Percentiles rank a stretch among this genome's conserved stretches.
phyloP scores from a whole-genome alignment of 768 basidiomycete species.

The Glaciozyma martinii region DNA sequence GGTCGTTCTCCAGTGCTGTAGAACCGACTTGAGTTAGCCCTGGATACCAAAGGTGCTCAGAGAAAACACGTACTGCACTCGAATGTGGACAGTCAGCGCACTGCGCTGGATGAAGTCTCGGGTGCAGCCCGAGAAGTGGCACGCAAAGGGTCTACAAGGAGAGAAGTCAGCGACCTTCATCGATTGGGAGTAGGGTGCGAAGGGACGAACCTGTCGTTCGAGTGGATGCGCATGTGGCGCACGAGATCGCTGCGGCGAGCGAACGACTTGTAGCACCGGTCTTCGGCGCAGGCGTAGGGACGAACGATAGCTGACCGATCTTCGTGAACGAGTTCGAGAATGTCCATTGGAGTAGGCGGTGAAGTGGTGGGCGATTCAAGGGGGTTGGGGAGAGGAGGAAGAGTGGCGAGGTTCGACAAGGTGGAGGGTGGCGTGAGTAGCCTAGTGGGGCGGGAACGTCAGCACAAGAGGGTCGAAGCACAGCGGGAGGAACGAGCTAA shows the following conservation, averaged over 20 bases:
- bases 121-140: conserved; percentile 30
- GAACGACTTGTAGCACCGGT: conserved; percentile 40
- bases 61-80: conserved; percentile 56
- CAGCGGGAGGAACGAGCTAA: too few species aligned
- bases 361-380: too few species aligned
- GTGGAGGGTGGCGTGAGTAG: too few species aligned
- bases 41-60: not conserved
- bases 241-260: conserved; percentile 41
- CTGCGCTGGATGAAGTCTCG: conserved; percentile 56
- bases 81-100: conserved; percentile 75
- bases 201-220: conserved; percentile 41
- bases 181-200: not conserved
- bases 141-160: conserved; percentile 40
- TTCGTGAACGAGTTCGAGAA: not conserved
- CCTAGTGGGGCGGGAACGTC: too few species aligned
- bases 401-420: too few species aligned
- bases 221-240: conserved; percentile 43
- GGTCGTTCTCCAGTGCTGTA: conserved; percentile 67
- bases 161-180: conserved; percentile 21
- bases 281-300: conserved; percentile 34
- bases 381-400: too few species aligned
- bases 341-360: not conserved
- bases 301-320: conserved; percentile 2
- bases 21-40: not conserved
- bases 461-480: too few species aligned